Conservation (phyloP, 2,329 filamentous ascomycete genomes). For the Botryosphaeria dothidea region DNA sequence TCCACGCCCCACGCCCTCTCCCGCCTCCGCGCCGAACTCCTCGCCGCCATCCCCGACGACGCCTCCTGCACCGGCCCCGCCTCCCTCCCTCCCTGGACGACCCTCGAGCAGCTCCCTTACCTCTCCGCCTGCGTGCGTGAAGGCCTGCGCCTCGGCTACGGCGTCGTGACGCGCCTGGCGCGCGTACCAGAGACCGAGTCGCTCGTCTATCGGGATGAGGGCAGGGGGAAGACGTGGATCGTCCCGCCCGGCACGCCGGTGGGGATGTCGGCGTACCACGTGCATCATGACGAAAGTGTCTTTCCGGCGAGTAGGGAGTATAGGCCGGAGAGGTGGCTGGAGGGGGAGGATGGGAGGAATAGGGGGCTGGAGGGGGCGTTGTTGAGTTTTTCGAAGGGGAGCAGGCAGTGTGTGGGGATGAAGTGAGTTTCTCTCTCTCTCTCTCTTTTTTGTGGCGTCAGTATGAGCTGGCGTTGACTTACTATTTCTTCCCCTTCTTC, state of each 20-base stretch:
- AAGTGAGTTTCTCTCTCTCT: conserved; percentile 23
- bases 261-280: conserved; percentile 16
- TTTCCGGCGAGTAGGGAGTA: conserved; percentile 31
- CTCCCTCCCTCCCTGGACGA: background rate
- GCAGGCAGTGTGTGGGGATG: conserved; percentile 25
- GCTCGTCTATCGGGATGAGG: conserved; percentile 16
- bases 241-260: conserved; percentile 21
- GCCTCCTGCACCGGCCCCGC: conserved; percentile 21
- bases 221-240: background rate
- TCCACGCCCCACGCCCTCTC: conserved; percentile 25
- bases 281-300: conserved; percentile 25
- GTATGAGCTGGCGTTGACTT: background rate
- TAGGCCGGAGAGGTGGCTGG: conserved; percentile 29
- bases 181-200: background rate
- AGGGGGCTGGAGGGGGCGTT: conserved; percentile 20
- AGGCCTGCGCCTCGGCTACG: conserved; percentile 38
- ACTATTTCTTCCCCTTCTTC: background rate
- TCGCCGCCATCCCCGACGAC: conserved; percentile 25
- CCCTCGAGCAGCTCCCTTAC: conserved; percentile 21
- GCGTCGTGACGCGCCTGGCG: conserved; percentile 36
- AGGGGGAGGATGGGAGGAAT: background rate
- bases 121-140: conserved; percentile 27
- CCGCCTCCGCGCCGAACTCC: conserved; percentile 30
- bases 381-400: conserved; percentile 21
- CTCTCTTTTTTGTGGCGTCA: background rate